Evolutionary conservation across 192 early-diverging fungal species (phyloP), one percentile per base, ranked within the genome.

Genomic region (Umbelopsis sp.): DNA sequence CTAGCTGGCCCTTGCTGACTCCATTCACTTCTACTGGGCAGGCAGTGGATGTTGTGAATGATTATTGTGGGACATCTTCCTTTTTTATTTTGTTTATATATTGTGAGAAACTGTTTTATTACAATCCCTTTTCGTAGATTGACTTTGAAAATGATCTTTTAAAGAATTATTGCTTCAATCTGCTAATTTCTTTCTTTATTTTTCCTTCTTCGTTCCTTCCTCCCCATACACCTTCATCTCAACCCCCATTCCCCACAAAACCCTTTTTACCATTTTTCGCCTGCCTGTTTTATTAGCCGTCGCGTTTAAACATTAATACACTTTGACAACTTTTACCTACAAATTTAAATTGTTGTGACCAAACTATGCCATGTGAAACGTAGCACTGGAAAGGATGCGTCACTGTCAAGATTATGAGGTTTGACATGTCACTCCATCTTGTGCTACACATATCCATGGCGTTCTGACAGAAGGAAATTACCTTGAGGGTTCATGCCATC

Each of bases 271-370:
- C 3, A 27, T 25, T 52, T 20, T 25, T 13, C 21, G 8, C 51
- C 51, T 25, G 21, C 21, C 21, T 21, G 22, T 52, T 35, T 13
- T 61, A 61, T n/a, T 61, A 61, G 9, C 15, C 55, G 11, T 33
- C 18, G 27, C 27, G 27, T 61, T 27, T 61, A 61, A 61, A 61
- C 27, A 35, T 61, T 61, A 61, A 16, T 61, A 61, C 15, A 49
- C 3, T 33, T 33, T 61, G 55, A 61, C 13, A 16, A 37, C 15
- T 2, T 2, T 49, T 16, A 49, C 20, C 20, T 20, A 21, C 20
- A 21, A 49, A 16, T 48, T 49, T 0, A 21, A 15, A 4, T 11
- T 25, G 52, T 55, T 25, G 52, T 27, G 52, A 41, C 23, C 13
- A 27, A 30, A 30, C 1, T 27, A 55, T 27, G 23, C 23, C 1